Evolutionary conservation across 2,329 filamentous ascomycete species (phyloP), one percentile per base, ranked within the genome.

Genomic region (Colletotrichum incanum): DNA sequence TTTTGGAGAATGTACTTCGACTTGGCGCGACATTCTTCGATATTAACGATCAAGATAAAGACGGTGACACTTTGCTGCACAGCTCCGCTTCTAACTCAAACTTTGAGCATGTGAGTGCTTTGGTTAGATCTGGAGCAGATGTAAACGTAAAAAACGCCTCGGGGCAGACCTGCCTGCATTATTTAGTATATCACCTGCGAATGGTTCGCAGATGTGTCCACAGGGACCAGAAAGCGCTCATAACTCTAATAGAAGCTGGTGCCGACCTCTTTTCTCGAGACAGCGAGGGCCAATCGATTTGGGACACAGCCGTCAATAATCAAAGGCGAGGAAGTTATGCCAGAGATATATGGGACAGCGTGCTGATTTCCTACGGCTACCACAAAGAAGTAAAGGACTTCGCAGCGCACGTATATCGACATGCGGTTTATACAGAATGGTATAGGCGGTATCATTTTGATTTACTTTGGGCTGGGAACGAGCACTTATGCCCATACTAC

Each of bases 41-140:
- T 2, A 8, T 50, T 5, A 50, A 50, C 47, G 47, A 50, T 50
- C 47, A 7, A 50, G 47, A 50, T 5, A 5, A 9, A 26, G 0
- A 16, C 9, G 47, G 47, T n/a, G 9, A 50, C 12, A 50, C 8
- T 9, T 50, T 50, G 47, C 4, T 50, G 5, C 47, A 50, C 5
- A 0, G 4, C 0, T 50, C n/a, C 12, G 9, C 14, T 23, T 0
- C 8, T 1, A 16, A 50, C 47, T 26, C 47, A 1, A 2, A 3
- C 1, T 11, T 1, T 8, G n/a, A 16, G 23, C 23, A 50, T 1
- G 0, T 50, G 3, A 23, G 11, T 4, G 47, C 47, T 0, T 50
- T 50, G 11, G 5, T 26, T 6, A 26, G 26, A n/a, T 0, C 9
- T 16, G 47, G 47, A 50, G 47, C 47, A 26, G 47, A 50, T 14